phyloP scores from a whole-genome alignment of 495 filamentous ascomycete species.

The Podospora bellae-mahoneyi region DNA sequence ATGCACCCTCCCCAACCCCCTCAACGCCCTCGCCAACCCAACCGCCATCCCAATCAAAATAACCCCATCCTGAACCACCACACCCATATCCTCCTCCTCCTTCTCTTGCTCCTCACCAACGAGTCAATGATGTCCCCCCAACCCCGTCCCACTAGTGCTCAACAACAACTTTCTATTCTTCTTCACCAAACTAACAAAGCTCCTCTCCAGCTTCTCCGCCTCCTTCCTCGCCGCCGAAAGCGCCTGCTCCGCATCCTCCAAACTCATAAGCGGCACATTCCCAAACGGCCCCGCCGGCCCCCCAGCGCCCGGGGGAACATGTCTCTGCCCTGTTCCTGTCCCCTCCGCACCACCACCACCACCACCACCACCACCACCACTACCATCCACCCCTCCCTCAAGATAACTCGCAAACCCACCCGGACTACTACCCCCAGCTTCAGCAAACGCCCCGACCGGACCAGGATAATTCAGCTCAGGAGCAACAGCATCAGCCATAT shows the following conservation, averaged over 20 bases:
- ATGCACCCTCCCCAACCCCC: conserved; percentile 20
- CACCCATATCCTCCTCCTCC: not conserved
- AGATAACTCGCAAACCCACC: conserved; percentile 1
- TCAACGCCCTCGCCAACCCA: conserved; percentile 23
- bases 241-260: conserved; percentile 61
- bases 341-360: too few species aligned
- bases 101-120: not conserved
- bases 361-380: too few species aligned
- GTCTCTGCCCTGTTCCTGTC: not conserved
- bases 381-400: not conserved
- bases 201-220: conserved; percentile 67
- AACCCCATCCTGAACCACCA: conserved; percentile 13
- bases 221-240: conserved; percentile 59
- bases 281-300: conserved; percentile 33
- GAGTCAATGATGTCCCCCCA: not conserved
- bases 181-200: conserved; percentile 55
- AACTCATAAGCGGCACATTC: conserved; percentile 48
- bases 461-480: conserved; percentile 36
- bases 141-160: not conserved
- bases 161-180: conserved; percentile 54
- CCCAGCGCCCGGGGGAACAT: conserved; percentile 1
- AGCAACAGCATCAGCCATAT: conserved; percentile 23
- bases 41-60: conserved; percentile 21
- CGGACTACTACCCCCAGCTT: not conserved
- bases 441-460: conserved; percentile 15